Evolutionary conservation across 148 eudicot genomes (phyloP).

Genomic region (Arbutus unedo): DNA sequence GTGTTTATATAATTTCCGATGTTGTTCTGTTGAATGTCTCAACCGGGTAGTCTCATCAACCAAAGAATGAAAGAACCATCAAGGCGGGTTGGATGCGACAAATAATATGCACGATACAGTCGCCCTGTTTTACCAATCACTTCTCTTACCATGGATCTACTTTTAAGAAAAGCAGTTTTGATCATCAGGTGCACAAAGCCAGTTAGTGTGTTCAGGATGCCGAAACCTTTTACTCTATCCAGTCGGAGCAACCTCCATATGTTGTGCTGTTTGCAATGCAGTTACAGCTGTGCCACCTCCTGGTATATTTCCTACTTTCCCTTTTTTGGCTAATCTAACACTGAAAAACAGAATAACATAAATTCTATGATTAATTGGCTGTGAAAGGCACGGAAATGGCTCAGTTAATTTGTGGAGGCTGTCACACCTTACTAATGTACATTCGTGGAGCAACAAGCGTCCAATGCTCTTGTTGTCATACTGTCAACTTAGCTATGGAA

Average conservation of each 20-base stretch:
- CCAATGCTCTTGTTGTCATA: constrained; percentile 89
- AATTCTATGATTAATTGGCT: background rate
- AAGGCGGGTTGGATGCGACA: background rate
- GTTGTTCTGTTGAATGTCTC: background rate
- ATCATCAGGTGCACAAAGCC: constrained; percentile 63
- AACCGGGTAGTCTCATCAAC: background rate
- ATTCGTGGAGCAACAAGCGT: constrained; percentile 89
- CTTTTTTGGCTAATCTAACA: background rate
- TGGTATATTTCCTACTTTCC: constrained; percentile 34
- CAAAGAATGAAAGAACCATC: background rate
- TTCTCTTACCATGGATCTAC: background rate
- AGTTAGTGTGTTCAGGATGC: constrained; percentile 81
- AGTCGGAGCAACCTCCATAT: constrained; percentile 78
- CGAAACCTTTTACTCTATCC: constrained; percentile 75
- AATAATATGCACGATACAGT: no score
- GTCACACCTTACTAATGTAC: constrained; percentile 86
- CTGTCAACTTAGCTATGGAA: constrained; percentile 72
- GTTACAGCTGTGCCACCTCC: constrained; percentile 80
- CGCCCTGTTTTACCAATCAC: background rate
- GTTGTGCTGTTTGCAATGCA: constrained; percentile 88
- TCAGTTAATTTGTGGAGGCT: constrained; percentile 84
- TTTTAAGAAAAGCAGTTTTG: constrained; percentile 13
- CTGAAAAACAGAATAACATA: background rate
- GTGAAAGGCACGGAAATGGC: constrained; percentile 81
- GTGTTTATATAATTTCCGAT: background rate